Conservation (phyloP, 1,284 basidiomycete species). For the Melampsora americana region DNA sequence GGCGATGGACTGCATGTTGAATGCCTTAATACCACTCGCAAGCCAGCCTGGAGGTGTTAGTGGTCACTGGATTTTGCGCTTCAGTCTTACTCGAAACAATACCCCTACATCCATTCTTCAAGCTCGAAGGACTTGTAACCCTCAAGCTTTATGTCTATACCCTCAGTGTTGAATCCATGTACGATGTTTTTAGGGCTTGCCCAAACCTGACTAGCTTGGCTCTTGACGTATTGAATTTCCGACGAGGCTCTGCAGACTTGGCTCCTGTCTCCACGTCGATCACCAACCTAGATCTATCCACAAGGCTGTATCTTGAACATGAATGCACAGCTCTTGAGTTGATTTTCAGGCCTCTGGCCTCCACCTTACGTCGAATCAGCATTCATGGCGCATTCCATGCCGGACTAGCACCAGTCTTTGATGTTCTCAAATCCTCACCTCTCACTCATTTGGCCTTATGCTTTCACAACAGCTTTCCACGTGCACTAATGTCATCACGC, state of each 20-base stretch:
- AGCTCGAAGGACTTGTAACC: constrained; percentile 12
- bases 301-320: constrained; percentile 16
- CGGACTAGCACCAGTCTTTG: constrained; percentile 14
- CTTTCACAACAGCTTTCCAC: constrained; percentile 28
- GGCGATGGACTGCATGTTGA: constrained; percentile 9
- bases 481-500: constrained; percentile 3
- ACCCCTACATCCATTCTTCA: not conserved
- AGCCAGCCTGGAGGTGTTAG: constrained; percentile 20
- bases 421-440: constrained; percentile 11
- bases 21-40: constrained; percentile 1
- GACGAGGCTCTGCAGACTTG: not conserved
- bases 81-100: constrained; percentile 32
- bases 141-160: constrained; percentile 20
- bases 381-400: constrained; percentile 31
- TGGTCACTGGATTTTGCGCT: constrained; percentile 23
- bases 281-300: constrained; percentile 22
- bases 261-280: constrained; percentile 1
- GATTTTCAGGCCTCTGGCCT: constrained; percentile 12
- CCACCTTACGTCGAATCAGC: constrained; percentile 18
- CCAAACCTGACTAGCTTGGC: constrained; percentile 27
- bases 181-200: constrained; percentile 15
- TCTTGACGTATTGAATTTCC: constrained; percentile 25
- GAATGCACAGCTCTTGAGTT: constrained; percentile 17
- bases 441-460: constrained; percentile 16
- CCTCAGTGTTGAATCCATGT: constrained; percentile 5